Percentiles rank a stretch among this genome's conserved stretches.
phyloP scores from a whole-genome alignment of 306 rosid genomes.

The Betula pendula region DNA sequence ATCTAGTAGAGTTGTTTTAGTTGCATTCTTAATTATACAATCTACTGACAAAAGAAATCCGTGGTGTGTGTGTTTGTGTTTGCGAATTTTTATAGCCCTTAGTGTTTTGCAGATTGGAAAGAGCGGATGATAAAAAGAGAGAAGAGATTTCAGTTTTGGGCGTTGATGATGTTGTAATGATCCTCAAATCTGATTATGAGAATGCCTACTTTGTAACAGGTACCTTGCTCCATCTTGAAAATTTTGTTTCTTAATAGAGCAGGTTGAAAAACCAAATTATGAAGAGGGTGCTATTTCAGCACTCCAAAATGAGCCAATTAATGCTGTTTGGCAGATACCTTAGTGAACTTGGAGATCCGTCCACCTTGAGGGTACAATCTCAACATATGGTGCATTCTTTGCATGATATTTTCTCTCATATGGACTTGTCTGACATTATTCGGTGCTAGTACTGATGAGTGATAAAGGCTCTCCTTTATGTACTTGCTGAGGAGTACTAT shows the following conservation, averaged over 20 bases:
- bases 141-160: slow-evolving; percentile 45
- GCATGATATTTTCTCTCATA: too few relatives aligned
- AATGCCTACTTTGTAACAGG: slow-evolving; percentile 84
- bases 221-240: slow-evolving; percentile 4
- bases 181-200: slow-evolving; percentile 55
- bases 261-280: neutral
- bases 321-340: too few relatives aligned
- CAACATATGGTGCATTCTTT: too few relatives aligned
- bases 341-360: too few relatives aligned
- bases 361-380: neutral
- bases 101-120: slow-evolving; percentile 28
- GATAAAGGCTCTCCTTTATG: too few relatives aligned
- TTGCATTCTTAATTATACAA: neutral
- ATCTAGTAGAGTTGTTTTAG: neutral
- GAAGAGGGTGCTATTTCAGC: too few relatives aligned
- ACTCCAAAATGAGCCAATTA: too few relatives aligned
- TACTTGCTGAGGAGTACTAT: too few relatives aligned
- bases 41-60: neutral
- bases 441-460: too few relatives aligned
- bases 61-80: neutral
- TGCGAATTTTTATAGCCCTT: neutral
- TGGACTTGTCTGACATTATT: too few relatives aligned
- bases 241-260: neutral
- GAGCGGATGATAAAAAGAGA: slow-evolving; percentile 26
- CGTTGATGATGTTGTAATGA: slow-evolving; percentile 64